phyloP scores from a whole-genome alignment of 2,329 filamentous ascomycete genomes.

The Hymenoscyphus fructigenus region DNA sequence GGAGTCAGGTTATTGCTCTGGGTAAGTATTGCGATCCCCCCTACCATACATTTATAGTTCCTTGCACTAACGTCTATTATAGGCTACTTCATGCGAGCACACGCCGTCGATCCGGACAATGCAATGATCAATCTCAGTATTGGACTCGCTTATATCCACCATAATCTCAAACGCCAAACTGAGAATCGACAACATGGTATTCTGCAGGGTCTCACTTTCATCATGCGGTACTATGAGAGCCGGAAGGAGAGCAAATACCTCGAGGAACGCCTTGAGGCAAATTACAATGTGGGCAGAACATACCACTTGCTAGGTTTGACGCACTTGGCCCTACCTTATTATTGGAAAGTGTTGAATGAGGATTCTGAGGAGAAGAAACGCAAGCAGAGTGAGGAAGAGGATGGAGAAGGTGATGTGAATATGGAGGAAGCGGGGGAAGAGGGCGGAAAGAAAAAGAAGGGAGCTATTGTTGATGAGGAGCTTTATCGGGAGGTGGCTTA shows the following conservation, averaged over 20 bases:
- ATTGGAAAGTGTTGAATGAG: constrained; percentile 52
- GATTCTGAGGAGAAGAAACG: constrained; percentile 25
- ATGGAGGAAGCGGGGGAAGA: no score
- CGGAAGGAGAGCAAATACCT: constrained; percentile 43
- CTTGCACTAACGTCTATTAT: background rate
- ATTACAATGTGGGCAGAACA: constrained; percentile 75
- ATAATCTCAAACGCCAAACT: constrained; percentile 82
- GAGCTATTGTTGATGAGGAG: background rate
- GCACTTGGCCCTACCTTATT: constrained; percentile 71
- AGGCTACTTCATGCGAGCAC: constrained; percentile 81
- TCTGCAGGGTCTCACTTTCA: constrained; percentile 78
- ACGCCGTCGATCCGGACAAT: constrained; percentile 73
- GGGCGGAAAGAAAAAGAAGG: background rate
- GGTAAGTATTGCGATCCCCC: constrained; percentile 51
- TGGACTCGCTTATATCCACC: constrained; percentile 81
- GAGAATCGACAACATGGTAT: constrained; percentile 89
- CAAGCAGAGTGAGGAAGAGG: constrained; percentile 56
- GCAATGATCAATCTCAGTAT: constrained; percentile 78
- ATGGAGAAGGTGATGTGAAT: background rate
- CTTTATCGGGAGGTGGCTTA: constrained; percentile 64
- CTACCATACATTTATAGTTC: background rate
- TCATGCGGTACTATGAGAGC: constrained; percentile 70
- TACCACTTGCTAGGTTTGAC: constrained; percentile 75
- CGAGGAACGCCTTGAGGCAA: constrained; percentile 67
- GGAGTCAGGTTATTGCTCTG: constrained; percentile 78